phyloP scores from a whole-genome alignment of 768 basidiomycete genomes.

The Rhodotorula sphaerocarpa region DNA sequence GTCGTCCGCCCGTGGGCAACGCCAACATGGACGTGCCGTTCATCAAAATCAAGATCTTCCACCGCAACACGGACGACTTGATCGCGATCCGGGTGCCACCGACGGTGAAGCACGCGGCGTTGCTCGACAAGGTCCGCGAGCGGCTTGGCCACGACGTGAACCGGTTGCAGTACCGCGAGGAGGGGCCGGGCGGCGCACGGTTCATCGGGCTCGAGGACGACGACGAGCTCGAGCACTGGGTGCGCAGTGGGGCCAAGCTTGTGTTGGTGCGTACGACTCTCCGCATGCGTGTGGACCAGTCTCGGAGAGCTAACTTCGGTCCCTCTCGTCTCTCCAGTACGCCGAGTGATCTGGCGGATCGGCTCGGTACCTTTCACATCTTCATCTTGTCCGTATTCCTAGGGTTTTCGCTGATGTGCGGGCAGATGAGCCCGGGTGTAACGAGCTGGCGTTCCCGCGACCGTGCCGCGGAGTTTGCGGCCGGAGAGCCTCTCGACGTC shows the following conservation, averaged over 20 bases:
- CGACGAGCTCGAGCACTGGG: conserved; percentile 38
- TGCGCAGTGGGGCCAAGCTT: conserved; percentile 33
- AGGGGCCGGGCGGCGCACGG: conserved; percentile 32
- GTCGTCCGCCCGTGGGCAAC: conserved; percentile 20
- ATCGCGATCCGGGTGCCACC: conserved; percentile 97
- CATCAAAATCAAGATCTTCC: conserved; percentile 97
- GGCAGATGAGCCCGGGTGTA: too few species aligned
- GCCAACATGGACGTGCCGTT: conserved; percentile 52
- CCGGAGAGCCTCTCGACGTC: too few species aligned
- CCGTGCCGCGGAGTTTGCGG: too few species aligned
- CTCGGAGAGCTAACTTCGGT: too few species aligned
- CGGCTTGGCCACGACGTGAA: conserved; percentile 68
- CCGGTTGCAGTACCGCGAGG: conserved; percentile 54
- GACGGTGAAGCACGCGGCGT: conserved; percentile 68
- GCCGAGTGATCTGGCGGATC: conserved; percentile 4
- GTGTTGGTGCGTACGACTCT: conserved; percentile 28
- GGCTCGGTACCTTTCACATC: too few species aligned
- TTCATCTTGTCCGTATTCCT: not conserved
- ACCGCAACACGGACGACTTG: conserved; percentile 82
- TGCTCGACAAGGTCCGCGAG: conserved; percentile 85
- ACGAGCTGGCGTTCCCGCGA: too few species aligned
- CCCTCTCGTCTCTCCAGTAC: too few species aligned
- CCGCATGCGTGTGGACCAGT: too few species aligned
- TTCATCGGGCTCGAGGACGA: conserved; percentile 33
- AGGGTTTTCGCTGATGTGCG: not conserved